Percentiles rank a stretch among this genome's conserved stretches.
These are phyloP conservation scores for Xerocomus nothofagi DNA, from an alignment of 1,284 basidiomycete genomes.

Conservation along the genomic window DNA sequence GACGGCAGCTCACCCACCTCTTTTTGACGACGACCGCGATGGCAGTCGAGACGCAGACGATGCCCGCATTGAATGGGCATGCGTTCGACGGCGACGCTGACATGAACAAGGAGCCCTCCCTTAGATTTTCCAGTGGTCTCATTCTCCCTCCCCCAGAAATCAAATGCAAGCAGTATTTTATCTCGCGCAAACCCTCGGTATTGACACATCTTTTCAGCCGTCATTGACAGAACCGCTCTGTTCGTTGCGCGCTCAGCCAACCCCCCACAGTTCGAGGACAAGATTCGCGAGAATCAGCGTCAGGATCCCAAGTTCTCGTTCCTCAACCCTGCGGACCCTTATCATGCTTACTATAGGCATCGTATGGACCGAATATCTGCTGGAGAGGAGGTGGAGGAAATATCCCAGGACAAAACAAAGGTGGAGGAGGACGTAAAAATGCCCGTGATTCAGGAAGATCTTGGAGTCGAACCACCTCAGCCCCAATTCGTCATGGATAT, in stretches of 20 bases:
- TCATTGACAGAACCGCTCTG: constrained; percentile 95
- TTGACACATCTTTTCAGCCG: constrained; percentile 51
- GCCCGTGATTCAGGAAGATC: constrained; percentile 44
- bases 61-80: constrained; percentile 39
- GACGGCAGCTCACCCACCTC: constrained; percentile 4
- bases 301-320: constrained; percentile 96
- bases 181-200: not conserved
- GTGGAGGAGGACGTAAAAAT: constrained; percentile 39
- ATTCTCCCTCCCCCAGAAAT: constrained; percentile 93
- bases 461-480: constrained; percentile 79
- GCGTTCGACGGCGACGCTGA: constrained; percentile 41
- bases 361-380: constrained; percentile 76
- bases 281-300: constrained; percentile 93
- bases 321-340: constrained; percentile 91
- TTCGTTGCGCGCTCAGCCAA: constrained; percentile 91
- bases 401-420: constrained; percentile 46
- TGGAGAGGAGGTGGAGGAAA: constrained; percentile 72
- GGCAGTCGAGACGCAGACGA: constrained; percentile 42
- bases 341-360: constrained; percentile 95
- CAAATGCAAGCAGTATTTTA: constrained; percentile 61
- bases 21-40: constrained; percentile 32
- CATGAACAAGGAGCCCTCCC: constrained; percentile 41
- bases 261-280: constrained; percentile 89
- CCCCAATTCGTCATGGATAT: constrained; percentile 87
- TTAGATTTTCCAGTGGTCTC: constrained; percentile 76